phyloP scores from a whole-genome alignment of 2,329 filamentous ascomycete genomes.

The Pseudopithomyces maydicus region DNA sequence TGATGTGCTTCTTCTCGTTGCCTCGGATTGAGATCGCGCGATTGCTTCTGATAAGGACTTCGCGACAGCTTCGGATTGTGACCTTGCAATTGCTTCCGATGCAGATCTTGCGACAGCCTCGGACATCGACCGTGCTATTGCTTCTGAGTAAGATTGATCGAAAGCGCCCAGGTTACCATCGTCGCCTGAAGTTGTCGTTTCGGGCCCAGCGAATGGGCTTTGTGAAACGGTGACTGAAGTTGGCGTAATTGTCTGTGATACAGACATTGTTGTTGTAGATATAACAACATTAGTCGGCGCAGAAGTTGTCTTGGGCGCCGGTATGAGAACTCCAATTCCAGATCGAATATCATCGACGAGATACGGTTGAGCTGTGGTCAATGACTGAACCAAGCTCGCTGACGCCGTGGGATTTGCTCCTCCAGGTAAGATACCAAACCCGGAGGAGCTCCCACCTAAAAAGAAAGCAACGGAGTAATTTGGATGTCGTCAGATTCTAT shows the following conservation, averaged over 20 bases:
- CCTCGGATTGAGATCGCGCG: neutral
- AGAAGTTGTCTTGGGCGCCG: neutral
- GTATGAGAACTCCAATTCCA: neutral
- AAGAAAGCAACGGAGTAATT: neutral
- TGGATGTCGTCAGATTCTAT: neutral
- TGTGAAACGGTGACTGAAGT: neutral
- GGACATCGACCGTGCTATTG: neutral
- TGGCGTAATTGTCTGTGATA: neutral
- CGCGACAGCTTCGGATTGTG: neutral
- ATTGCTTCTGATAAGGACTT: neutral
- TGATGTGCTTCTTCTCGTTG: neutral
- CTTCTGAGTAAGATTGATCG: neutral
- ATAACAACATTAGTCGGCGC: neutral
- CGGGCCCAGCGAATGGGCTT: neutral
- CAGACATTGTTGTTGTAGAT: neutral
- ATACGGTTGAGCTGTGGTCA: neutral
- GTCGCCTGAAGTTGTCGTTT: neutral
- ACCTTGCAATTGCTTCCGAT: neutral
- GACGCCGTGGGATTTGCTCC: neutral
- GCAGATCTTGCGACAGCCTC: neutral
- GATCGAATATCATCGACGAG: neutral
- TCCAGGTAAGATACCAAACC: conserved; percentile 1
- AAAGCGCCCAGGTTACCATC: neutral
- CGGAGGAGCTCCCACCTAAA: neutral
- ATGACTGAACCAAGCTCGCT: neutral